phyloP scores from a whole-genome alignment of 106 monocot genomes.

The Apostasia shenzhenica region DNA sequence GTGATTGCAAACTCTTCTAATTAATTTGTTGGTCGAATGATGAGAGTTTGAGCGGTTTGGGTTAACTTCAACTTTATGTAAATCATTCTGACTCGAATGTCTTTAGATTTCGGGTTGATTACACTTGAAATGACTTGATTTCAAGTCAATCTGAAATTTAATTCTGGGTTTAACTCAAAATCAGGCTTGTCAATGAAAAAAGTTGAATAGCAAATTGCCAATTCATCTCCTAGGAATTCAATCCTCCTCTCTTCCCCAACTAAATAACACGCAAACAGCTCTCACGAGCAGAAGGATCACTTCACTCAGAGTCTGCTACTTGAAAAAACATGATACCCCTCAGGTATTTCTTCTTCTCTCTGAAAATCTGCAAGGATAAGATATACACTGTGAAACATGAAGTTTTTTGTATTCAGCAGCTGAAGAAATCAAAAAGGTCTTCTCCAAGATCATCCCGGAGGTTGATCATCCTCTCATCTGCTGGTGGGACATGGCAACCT shows the following conservation, averaged over 20 bases:
- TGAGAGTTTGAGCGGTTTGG: no score
- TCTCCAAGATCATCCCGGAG: conserved; percentile 15
- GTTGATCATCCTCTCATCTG: conserved; percentile 64
- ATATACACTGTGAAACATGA: not conserved
- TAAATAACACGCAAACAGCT: not conserved
- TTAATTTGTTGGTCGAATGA: no score
- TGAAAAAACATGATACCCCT: not conserved
- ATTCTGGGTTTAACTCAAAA: no score
- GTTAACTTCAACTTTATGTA: no score
- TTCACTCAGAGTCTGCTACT: not conserved
- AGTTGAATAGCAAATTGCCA: no score
- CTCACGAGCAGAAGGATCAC: not conserved
- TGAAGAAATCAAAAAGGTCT: not conserved
- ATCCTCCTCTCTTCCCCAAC: not conserved
- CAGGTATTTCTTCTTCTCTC: not conserved
- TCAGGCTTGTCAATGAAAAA: no score
- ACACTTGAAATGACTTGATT: no score
- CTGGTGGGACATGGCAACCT: conserved; percentile 44
- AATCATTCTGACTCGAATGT: no score
- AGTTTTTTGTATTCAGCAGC: not conserved
- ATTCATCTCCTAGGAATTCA: not conserved
- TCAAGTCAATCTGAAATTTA: no score
- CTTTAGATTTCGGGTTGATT: no score
- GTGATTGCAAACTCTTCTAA: no score
- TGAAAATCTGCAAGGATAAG: not conserved